These are phyloP conservation scores for Neoscytalidium dimidiatum DNA, from an alignment of 2,329 filamentous ascomycete species.

Conservation along the genomic window DNA sequence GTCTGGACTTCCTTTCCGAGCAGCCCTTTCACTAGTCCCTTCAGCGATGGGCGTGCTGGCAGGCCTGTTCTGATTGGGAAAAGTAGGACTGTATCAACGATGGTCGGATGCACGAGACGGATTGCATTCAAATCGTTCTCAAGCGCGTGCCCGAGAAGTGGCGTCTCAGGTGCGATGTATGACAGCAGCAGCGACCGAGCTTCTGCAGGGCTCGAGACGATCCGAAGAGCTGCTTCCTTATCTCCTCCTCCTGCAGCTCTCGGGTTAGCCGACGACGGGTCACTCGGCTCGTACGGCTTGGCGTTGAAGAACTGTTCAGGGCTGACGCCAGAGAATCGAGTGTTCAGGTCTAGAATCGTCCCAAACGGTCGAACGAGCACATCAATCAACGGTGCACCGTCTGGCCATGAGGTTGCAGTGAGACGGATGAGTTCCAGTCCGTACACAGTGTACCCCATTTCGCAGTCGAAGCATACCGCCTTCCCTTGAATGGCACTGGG, in stretches of 20 bases:
- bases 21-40: constrained; percentile 67
- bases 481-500: constrained; percentile 42
- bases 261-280: not conserved
- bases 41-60: constrained; percentile 77
- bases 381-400: constrained; percentile 73
- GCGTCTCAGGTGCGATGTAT: constrained; percentile 73
- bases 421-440: constrained; percentile 89
- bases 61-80: constrained; percentile 78
- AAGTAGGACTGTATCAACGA: constrained; percentile 83
- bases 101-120: constrained; percentile 78
- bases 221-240: constrained; percentile 54
- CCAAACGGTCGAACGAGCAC: constrained; percentile 82
- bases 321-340: constrained; percentile 84
- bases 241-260: constrained; percentile 25
- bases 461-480: constrained; percentile 88
- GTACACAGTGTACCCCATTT: constrained; percentile 92
- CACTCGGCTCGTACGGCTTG: constrained; percentile 27
- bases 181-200: constrained; percentile 79
- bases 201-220: constrained; percentile 72
- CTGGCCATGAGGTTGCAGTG: constrained; percentile 86
- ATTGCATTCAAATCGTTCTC: constrained; percentile 92
- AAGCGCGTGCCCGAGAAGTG: constrained; percentile 87
- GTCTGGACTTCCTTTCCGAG: constrained; percentile 79
- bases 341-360: constrained; percentile 86
- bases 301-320: constrained; percentile 75